These are phyloP conservation scores for Citrullus colocynthis DNA, from an alignment of 306 rosid genomes.

Conservation along the genomic window DNA sequence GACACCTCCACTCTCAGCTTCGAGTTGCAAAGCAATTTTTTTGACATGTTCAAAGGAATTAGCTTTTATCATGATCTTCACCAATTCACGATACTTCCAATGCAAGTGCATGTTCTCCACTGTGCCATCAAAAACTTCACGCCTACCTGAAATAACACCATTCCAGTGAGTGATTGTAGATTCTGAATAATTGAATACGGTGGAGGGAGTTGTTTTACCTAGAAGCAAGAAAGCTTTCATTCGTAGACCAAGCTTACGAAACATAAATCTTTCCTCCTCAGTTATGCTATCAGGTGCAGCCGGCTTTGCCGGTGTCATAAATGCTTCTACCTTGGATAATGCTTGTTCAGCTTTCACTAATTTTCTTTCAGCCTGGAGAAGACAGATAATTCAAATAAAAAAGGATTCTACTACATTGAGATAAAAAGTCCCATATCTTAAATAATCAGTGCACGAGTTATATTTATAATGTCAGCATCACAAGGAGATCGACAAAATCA, in stretches of 20 bases:
- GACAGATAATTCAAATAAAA: constrained; percentile 15
- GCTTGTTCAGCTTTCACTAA: constrained; percentile 62
- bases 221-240: constrained; percentile 97
- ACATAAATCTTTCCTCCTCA: constrained; percentile 98
- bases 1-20: constrained; percentile 96
- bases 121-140: constrained; percentile 95
- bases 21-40: constrained; percentile 77
- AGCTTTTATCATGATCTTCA: constrained; percentile 74
- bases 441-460: neutral
- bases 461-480: neutral
- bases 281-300: constrained; percentile 81
- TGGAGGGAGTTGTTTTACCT: constrained; percentile 38
- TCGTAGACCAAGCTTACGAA: constrained; percentile 87
- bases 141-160: constrained; percentile 60
- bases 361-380: constrained; percentile 63
- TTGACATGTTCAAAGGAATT: constrained; percentile 69
- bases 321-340: constrained; percentile 61
- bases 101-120: constrained; percentile 99
- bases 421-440: neutral
- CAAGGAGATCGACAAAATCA: neutral
- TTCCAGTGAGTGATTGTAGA: constrained; percentile 14
- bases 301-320: constrained; percentile 51
- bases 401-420: neutral
- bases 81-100: constrained; percentile 90
- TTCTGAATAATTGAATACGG: neutral